phyloP scores from a whole-genome alignment of 2,329 filamentous ascomycete species.

The Diaporthe eres region DNA sequence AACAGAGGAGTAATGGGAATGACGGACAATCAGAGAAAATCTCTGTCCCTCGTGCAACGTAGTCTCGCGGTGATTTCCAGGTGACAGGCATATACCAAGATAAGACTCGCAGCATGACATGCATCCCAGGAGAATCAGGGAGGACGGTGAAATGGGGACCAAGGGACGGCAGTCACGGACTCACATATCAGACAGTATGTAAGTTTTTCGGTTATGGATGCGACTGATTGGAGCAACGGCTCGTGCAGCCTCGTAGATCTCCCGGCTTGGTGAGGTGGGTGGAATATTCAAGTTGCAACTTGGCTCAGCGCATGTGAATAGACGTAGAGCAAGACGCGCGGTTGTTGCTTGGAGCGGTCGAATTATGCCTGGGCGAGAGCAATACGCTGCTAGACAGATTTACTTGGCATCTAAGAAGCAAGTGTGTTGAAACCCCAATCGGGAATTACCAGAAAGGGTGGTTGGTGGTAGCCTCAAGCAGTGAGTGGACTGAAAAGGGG shows the following conservation, averaged over 20 bases:
- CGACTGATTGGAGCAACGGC: conserved; percentile 31
- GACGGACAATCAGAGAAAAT: conserved; percentile 26
- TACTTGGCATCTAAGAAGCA: conserved; percentile 12
- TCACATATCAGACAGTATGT: conserved; percentile 36
- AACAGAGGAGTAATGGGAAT: conserved; percentile 5
- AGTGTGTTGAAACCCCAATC: conserved; percentile 34
- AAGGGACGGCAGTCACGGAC: conserved; percentile 30
- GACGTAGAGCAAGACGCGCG: not conserved
- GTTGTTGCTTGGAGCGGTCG: not conserved
- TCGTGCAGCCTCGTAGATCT: conserved; percentile 31
- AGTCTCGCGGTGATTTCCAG: conserved; percentile 27
- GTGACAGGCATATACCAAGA: conserved; percentile 36
- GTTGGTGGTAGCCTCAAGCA: conserved; percentile 29
- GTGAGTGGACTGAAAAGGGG: conserved; percentile 26
- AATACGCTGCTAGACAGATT: not conserved
- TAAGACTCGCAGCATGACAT: conserved; percentile 38
- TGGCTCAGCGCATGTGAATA: not conserved
- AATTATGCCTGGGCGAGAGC: conserved; percentile 10
- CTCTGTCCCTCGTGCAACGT: conserved; percentile 37
- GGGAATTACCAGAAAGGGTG: conserved; percentile 38
- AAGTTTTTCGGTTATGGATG: not conserved
- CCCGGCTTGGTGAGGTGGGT: not conserved
- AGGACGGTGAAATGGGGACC: conserved; percentile 5
- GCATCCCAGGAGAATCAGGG: conserved; percentile 17
- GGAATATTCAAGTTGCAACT: conserved; percentile 21